Evolutionary conservation across 495 filamentous ascomycete species (phyloP).

Genomic region (Penicillium roqueforti): DNA sequence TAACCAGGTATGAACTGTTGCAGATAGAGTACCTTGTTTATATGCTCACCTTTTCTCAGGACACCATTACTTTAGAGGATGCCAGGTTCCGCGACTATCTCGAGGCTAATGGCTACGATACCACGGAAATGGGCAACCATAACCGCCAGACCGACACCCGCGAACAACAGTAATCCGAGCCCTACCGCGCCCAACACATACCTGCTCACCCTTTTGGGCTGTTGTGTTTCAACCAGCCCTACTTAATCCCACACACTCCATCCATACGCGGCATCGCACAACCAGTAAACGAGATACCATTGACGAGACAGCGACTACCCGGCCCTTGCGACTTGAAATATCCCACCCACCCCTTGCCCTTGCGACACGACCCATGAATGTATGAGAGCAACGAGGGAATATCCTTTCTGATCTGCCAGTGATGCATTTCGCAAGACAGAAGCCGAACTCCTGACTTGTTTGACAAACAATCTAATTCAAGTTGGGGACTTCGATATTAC

Average conservation of each 20-base stretch:
- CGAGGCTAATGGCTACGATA: constrained; percentile 65
- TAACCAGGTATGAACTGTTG: constrained; percentile 47
- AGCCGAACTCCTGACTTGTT: background rate
- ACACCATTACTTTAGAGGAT: constrained; percentile 70
- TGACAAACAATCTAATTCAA: background rate
- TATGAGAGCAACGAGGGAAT: constrained; percentile 2
- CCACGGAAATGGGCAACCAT: constrained; percentile 56
- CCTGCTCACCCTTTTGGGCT: background rate
- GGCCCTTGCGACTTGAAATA: constrained; percentile 4
- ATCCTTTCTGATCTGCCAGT: constrained; percentile 15
- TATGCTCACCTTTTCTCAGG: constrained; percentile 19
- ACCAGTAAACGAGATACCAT: background rate
- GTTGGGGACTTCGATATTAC: background rate
- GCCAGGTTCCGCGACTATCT: constrained; percentile 65
- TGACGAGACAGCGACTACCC: constrained; percentile 9
- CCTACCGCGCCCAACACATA: background rate
- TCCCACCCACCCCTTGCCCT: background rate
- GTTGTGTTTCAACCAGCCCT: background rate
- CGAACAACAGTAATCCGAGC: constrained; percentile 11
- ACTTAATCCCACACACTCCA: background rate
- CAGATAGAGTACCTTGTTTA: background rate
- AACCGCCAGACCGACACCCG: constrained; percentile 6
- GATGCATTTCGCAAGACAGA: constrained; percentile 12
- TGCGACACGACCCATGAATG: background rate
- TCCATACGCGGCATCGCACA: constrained; percentile 13